Conservation (phyloP, 106 monocot species). For the Dendrobium nobile region DNA sequence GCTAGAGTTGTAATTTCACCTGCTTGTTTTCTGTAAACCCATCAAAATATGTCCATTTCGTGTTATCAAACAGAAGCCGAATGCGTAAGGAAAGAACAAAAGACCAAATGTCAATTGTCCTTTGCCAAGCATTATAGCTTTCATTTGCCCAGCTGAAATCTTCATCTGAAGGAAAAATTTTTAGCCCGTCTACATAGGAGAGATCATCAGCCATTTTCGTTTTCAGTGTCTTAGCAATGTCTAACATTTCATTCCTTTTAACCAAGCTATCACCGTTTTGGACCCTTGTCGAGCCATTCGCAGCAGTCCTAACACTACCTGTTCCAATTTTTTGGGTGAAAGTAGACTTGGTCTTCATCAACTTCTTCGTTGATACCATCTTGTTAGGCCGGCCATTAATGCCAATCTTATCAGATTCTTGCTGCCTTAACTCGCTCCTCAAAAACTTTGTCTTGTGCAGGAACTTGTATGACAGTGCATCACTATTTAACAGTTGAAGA, state of each 20-base stretch:
- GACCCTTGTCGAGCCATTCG: slow-evolving; percentile 38
- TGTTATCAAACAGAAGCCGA: slow-evolving; percentile 64
- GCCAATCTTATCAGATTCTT: slow-evolving; percentile 27
- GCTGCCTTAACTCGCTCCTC: slow-evolving; percentile 15
- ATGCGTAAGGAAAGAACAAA: slow-evolving; percentile 69
- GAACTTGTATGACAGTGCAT: slow-evolving; percentile 7
- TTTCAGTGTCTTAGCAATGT: slow-evolving; percentile 33
- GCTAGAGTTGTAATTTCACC: slow-evolving; percentile 23
- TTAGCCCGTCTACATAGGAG: slow-evolving; percentile 36
- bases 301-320: not conserved
- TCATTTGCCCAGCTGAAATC: slow-evolving; percentile 87
- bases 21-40: slow-evolving; percentile 86
- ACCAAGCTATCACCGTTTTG: slow-evolving; percentile 33
- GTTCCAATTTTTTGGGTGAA: slow-evolving; percentile 5
- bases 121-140: slow-evolving; percentile 68
- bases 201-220: slow-evolving; percentile 13
- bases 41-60: slow-evolving; percentile 75
- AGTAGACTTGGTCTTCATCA: slow-evolving; percentile 20
- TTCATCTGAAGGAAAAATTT: slow-evolving; percentile 80
- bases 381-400: slow-evolving; percentile 33
- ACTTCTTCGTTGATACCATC: slow-evolving; percentile 55
- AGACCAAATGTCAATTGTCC: slow-evolving; percentile 80
- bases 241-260: slow-evolving; percentile 27
- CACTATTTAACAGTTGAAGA: slow-evolving; percentile 8
- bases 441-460: not conserved